Conservation (phyloP, 1,284 basidiomycete species). For the Naganishia sp. region DNA sequence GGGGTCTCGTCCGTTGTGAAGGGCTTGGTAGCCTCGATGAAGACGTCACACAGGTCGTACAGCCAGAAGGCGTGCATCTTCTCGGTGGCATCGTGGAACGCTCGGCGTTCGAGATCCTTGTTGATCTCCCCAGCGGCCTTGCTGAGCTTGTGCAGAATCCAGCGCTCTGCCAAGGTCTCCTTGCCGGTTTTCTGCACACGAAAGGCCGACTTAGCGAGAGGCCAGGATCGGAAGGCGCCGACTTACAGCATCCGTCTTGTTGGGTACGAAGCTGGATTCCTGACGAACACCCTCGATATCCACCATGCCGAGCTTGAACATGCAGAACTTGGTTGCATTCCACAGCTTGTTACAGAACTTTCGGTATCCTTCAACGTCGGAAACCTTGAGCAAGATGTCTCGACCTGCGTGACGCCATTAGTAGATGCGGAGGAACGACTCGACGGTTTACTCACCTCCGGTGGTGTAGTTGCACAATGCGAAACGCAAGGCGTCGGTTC, state of each 20-base stretch:
- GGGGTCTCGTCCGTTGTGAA: constrained; percentile 80
- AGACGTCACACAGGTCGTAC: constrained; percentile 97
- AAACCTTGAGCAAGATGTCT: constrained; percentile 93
- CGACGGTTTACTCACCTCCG: constrained; percentile 61
- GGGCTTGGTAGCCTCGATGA: constrained; percentile 98
- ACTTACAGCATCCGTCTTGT: constrained; percentile 66
- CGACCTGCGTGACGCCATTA: constrained; percentile 60
- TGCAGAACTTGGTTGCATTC: constrained; percentile 98
- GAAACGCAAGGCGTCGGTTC: constrained; percentile 94
- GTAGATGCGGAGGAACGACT: not conserved
- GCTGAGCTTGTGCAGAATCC: constrained; percentile 95
- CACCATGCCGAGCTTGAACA: constrained; percentile 78
- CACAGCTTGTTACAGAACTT: constrained; percentile 99
- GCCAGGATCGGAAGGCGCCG: not conserved
- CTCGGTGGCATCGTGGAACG: constrained; percentile 89
- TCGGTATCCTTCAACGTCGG: constrained; percentile 97
- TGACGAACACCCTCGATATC: constrained; percentile 51
- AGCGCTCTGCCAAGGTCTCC: constrained; percentile 89
- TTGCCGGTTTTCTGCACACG: constrained; percentile 72
- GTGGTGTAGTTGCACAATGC: constrained; percentile 90
- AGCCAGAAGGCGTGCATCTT: constrained; percentile 94
- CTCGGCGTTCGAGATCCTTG: constrained; percentile 71
- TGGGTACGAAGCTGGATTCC: constrained; percentile 70
- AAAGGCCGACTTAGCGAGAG: not conserved
- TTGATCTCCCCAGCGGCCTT: constrained; percentile 76